These are phyloP conservation scores for Phlebiopsis flavidoalba DNA, from an alignment of 768 basidiomycete genomes.

Conservation along the genomic window DNA sequence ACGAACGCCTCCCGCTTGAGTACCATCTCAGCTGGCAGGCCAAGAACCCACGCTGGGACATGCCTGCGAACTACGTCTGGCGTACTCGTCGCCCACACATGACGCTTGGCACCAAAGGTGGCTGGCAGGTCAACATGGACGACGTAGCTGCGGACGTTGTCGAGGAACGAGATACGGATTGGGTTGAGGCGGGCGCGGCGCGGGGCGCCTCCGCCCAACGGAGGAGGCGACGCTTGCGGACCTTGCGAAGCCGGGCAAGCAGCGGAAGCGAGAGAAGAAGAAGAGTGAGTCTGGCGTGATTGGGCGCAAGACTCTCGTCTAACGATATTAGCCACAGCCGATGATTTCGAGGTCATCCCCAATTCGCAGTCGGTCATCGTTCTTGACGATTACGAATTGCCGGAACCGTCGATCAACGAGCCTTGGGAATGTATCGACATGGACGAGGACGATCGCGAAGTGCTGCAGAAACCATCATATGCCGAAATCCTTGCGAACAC, in stretches of 20 bases:
- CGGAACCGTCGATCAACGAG: slow-evolving; percentile 42
- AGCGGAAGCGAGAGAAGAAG: slow-evolving; percentile 38
- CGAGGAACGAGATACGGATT: slow-evolving; percentile 5
- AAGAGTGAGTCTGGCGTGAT: slow-evolving; percentile 29
- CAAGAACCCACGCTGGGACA: background rate
- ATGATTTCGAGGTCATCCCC: slow-evolving; percentile 56
- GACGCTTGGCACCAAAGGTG: background rate
- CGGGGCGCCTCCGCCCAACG: slow-evolving; percentile 7
- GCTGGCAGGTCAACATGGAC: slow-evolving; percentile 3
- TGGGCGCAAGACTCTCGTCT: background rate
- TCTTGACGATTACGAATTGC: slow-evolving; percentile 40
- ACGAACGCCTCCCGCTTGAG: background rate
- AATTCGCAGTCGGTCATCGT: slow-evolving; percentile 50
- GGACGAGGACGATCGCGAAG: slow-evolving; percentile 33
- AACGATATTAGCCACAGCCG: slow-evolving; percentile 26
- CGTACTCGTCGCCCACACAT: background rate
- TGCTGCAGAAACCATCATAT: slow-evolving; percentile 32
- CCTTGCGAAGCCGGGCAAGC: slow-evolving; percentile 29
- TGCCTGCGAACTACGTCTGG: background rate
- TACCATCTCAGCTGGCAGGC: background rate
- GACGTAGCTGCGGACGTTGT: background rate
- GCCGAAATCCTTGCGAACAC: slow-evolving; percentile 15
- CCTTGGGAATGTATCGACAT: slow-evolving; percentile 53
- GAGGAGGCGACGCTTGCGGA: slow-evolving; percentile 20
- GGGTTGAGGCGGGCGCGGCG: background rate